These are phyloP conservation scores for Marasmius oreades DNA, from an alignment of 1,284 basidiomycete genomes.

Conservation along the genomic window DNA sequence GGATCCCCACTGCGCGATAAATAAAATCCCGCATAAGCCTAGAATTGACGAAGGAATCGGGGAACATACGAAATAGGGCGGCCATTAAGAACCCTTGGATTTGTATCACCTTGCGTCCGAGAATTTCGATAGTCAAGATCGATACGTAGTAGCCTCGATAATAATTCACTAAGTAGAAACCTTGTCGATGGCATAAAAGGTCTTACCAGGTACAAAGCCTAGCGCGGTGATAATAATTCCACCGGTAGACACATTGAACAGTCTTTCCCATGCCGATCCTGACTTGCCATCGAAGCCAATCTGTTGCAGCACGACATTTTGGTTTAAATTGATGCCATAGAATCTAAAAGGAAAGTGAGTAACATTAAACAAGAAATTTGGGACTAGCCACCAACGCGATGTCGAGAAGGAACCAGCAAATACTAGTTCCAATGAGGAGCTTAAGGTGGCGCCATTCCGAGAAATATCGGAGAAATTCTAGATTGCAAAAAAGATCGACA, in stretches of 20 bases:
- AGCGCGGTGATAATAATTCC: slow-evolving; percentile 68
- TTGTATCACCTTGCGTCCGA: slow-evolving; percentile 75
- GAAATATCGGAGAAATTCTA: slow-evolving; percentile 30
- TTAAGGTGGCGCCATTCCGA: slow-evolving; percentile 40
- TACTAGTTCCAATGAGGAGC: slow-evolving; percentile 35
- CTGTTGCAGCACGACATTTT: slow-evolving; percentile 67
- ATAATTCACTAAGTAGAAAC: slow-evolving; percentile 25
- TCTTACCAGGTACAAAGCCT: slow-evolving; percentile 68
- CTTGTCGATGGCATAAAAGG: slow-evolving; percentile 14
- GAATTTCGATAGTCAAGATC: slow-evolving; percentile 65
- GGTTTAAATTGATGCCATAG: slow-evolving; percentile 79
- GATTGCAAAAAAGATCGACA: not conserved
- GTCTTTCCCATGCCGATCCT: slow-evolving; percentile 57
- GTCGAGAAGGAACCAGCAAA: slow-evolving; percentile 41
- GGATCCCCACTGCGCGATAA: slow-evolving; percentile 46
- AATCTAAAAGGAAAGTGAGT: slow-evolving; percentile 36
- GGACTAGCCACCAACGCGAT: slow-evolving; percentile 30
- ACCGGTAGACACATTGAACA: slow-evolving; percentile 65
- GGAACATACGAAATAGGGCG: slow-evolving; percentile 59
- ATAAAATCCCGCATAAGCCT: not conserved
- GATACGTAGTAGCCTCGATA: slow-evolving; percentile 62
- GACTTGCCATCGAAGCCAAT: slow-evolving; percentile 59
- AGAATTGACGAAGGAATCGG: not conserved
- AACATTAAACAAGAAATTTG: not conserved
- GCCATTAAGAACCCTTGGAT: slow-evolving; percentile 75